Evolutionary conservation across 2,329 filamentous ascomycete genomes (phyloP).

Genomic region (Ceratocystis ficicola): DNA sequence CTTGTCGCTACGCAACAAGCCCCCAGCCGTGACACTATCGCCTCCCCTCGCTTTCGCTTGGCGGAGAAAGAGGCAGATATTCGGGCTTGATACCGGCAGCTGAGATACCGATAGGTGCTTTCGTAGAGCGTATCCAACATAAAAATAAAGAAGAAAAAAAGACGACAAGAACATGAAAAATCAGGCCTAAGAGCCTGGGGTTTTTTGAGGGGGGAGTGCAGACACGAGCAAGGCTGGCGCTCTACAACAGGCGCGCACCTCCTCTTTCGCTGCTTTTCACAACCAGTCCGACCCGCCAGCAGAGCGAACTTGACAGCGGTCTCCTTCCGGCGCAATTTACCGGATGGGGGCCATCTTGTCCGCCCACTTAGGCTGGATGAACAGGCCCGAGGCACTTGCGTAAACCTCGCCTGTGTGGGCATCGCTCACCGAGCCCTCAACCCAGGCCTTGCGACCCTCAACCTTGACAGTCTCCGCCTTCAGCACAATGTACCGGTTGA

Average conservation of each 20-base stretch:
- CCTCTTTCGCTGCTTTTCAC: background rate
- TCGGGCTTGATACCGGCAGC: conserved; percentile 7
- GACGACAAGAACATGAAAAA: background rate
- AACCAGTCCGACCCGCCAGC: conserved; percentile 2
- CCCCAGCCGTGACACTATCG: conserved; percentile 10
- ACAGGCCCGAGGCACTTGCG: conserved; percentile 17
- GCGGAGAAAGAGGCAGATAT: background rate
- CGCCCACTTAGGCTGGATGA: conserved; percentile 21
- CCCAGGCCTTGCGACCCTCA: conserved; percentile 90
- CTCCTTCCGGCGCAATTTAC: conserved; percentile 6
- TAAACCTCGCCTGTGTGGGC: conserved; percentile 20
- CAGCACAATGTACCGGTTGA: conserved; percentile 64
- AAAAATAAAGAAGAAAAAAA: background rate
- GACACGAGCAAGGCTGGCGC: no score
- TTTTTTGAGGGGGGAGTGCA: background rate
- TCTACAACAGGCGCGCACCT: background rate
- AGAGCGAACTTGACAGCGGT: background rate
- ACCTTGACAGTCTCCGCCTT: conserved; percentile 69
- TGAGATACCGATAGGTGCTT: conserved; percentile 12
- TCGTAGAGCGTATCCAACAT: conserved; percentile 13
- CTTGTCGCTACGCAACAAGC: background rate
- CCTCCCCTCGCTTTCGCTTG: background rate
- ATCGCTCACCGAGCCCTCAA: conserved; percentile 46
- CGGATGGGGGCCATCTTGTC: conserved; percentile 21
- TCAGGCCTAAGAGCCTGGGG: background rate